Percentiles rank a stretch among this genome's conserved stretches.
These are phyloP conservation scores for Cucumis sativus DNA, from an alignment of 306 rosid species.

Conservation along the genomic window Cucumber_9930_V3 NC_026659.2:28869001-28869500, in stretches of 20 bases:
- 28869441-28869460: slow-evolving; percentile 88
- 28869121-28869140: slow-evolving; percentile 63
- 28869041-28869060: slow-evolving; percentile 30
- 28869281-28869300: slow-evolving; percentile 65
- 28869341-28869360: slow-evolving; percentile 87
- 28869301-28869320: slow-evolving; percentile 63
- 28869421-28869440: slow-evolving; percentile 78
- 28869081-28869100: slow-evolving; percentile 62
- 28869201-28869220: slow-evolving; percentile 77
- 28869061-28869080: slow-evolving; percentile 68
- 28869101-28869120: slow-evolving; percentile 59
- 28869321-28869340: slow-evolving; percentile 65
- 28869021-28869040: slow-evolving; percentile 20
- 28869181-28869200: slow-evolving; percentile 59
- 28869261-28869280: slow-evolving; percentile 86
- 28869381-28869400: slow-evolving; percentile 88
- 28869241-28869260: slow-evolving; percentile 85
- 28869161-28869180: slow-evolving; percentile 76
- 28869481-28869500: slow-evolving; percentile 82
- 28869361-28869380: slow-evolving; percentile 91
- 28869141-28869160: slow-evolving; percentile 68
- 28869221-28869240: slow-evolving; percentile 89
- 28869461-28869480: slow-evolving; percentile 98
- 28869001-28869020: slow-evolving; percentile 67
- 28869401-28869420: slow-evolving; percentile 71